Evolutionary conservation across 495 filamentous ascomycete species (phyloP), one percentile per base, ranked within the genome.

Genomic region (Bathelium albidoporum): DNA sequence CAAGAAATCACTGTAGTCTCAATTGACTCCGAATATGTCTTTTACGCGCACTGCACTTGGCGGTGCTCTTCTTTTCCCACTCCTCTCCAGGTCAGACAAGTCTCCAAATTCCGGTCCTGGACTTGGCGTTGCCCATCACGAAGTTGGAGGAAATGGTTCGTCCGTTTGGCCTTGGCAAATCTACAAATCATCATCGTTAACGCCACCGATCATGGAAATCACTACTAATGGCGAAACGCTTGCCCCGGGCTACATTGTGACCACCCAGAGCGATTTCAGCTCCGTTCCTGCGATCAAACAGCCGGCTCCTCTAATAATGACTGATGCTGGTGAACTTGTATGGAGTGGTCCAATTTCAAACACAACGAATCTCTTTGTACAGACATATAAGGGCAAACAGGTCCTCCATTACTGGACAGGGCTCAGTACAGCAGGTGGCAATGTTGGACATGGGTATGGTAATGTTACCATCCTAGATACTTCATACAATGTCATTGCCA

Each of bases 361-460:
- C 29, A 61, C 58, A 29, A 64, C 36, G 2, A 61, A 66, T 16
- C 22, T 32, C 14, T 44, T 49, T 16, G 41, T 53, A 12, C 64
- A 65, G 22, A 32, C 34, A 11, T 65, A 65, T 44, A 2, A 58
- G 3, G 59, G 43, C 31, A 29, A 58, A 32, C 64, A 44, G 34
- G 55, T 43, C 24, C 36, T 69, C 2, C 64, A 61, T 2, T 67
- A 60, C 44, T 67, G 65, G 68, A 32, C 43, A 2, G 68, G 68
- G 5, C 10, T 55, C 28, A 58, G 41, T 20, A 59, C 59, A 20
- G n/a, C 16, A 10, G 60, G 60, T n/a, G 53, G 28, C 43, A 66
- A 69, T 24, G 44, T 61, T 34, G 65, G 62, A n/a, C 68, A 69
- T 24, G 58, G 64, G 2, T 67, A 65, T 43, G 65, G 65, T 26